Percentiles rank a stretch among this genome's conserved stretches.
These are phyloP conservation scores for Penicillium alfredii DNA, from an alignment of 495 filamentous ascomycete species.

Conservation along the genomic window DNA sequence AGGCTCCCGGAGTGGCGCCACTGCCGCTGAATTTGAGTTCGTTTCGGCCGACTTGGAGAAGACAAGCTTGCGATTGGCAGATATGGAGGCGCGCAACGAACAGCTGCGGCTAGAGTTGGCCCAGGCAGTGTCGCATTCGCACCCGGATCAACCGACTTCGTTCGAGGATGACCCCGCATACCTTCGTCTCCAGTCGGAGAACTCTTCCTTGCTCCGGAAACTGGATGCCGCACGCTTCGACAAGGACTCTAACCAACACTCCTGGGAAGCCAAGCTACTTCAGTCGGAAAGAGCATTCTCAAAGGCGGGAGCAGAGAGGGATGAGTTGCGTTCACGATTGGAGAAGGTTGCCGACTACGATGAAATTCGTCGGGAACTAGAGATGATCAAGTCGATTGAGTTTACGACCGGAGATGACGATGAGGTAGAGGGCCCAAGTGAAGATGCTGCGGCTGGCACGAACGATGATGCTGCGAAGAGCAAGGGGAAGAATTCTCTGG, in stretches of 20 bases:
- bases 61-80: conserved; percentile 77
- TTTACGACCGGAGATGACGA: conserved; percentile 89
- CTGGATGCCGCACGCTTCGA: conserved; percentile 77
- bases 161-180: conserved; percentile 85
- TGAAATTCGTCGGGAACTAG: conserved; percentile 89
- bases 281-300: conserved; percentile 38
- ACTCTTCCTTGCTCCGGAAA: conserved; percentile 80
- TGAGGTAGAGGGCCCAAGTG: conserved; percentile 36
- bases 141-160: conserved; percentile 47
- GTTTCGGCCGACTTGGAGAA: conserved; percentile 85
- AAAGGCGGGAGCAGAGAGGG: conserved; percentile 63
- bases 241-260: conserved; percentile 67
- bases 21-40: conserved; percentile 88
- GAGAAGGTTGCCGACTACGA: conserved; percentile 92
- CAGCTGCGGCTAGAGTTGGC: conserved; percentile 85
- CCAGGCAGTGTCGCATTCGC: conserved; percentile 71
- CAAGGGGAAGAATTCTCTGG: conserved; percentile 71
- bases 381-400: conserved; percentile 95
- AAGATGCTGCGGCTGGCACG: conserved; percentile 26
- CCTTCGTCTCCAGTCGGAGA: conserved; percentile 82
- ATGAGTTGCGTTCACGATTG: conserved; percentile 69
- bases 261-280: conserved; percentile 62
- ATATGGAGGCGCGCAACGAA: conserved; percentile 92
- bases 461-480: conserved; percentile 49
- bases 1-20: conserved; percentile 52